phyloP scores from a whole-genome alignment of 1,284 basidiomycete genomes.

The Phellopilus nigrolimitatus region DNA sequence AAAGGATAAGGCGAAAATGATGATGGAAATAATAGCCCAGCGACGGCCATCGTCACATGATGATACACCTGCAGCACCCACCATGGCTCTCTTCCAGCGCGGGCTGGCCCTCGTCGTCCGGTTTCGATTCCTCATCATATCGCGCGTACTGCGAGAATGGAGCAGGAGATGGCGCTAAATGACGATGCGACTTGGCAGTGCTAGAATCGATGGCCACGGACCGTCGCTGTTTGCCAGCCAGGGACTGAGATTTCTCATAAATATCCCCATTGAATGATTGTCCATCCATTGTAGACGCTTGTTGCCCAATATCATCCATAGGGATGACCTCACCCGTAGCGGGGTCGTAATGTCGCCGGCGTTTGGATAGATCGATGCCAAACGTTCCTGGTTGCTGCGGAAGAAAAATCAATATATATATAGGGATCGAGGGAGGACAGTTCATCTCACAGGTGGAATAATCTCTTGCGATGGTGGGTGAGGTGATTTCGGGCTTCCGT shows the following conservation, averaged over 20 bases:
- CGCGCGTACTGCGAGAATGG: conserved; percentile 55
- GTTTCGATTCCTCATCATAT: background rate
- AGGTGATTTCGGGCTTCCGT: conserved; percentile 55
- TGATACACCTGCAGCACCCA: conserved; percentile 19
- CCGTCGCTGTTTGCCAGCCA: too few species aligned
- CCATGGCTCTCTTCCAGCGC: conserved; percentile 12
- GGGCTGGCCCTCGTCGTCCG: background rate
- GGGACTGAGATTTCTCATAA: too few species aligned
- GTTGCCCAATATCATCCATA: conserved; percentile 62
- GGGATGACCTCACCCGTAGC: conserved; percentile 43
- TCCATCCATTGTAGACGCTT: conserved; percentile 24
- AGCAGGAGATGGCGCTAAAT: conserved; percentile 41
- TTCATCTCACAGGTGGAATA: conserved; percentile 50
- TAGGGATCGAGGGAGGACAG: conserved; percentile 5
- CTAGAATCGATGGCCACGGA: conserved; percentile 17
- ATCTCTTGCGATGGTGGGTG: conserved; percentile 28
- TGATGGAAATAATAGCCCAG: background rate
- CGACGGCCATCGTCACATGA: conserved; percentile 18
- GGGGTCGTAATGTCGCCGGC: conserved; percentile 36
- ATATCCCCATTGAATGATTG: too few species aligned
- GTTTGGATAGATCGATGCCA: conserved; percentile 65
- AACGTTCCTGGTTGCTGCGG: conserved; percentile 76
- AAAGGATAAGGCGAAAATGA: background rate
- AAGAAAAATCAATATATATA: background rate
- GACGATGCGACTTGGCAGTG: too few species aligned